Evolutionary conservation across 495 filamentous ascomycete genomes (phyloP).

Genomic region (Penicillium alfredii): DNA sequence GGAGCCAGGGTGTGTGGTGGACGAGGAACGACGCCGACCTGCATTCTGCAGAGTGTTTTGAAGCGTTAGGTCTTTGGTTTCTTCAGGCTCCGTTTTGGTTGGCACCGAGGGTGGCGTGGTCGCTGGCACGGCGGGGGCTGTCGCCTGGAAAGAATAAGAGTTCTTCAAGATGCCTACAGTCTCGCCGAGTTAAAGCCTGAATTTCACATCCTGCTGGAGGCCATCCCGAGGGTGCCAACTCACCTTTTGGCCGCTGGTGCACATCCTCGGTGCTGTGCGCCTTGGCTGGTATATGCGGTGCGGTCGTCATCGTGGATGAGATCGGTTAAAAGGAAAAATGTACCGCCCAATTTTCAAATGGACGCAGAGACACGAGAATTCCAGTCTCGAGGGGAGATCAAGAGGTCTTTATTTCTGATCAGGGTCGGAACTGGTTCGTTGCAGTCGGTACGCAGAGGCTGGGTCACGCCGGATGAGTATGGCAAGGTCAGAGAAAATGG

Average conservation of each 20-base stretch:
- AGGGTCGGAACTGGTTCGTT: too few species aligned
- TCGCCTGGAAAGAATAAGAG: conserved; percentile 40
- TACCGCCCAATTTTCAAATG: conserved; percentile 21
- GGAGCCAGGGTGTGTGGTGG: conserved; percentile 50
- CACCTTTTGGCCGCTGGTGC: conserved; percentile 73
- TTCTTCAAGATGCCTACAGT: conserved; percentile 89
- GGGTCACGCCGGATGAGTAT: too few species aligned
- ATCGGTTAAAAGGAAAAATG: conserved; percentile 4
- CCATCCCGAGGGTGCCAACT: conserved; percentile 13
- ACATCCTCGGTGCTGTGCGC: conserved; percentile 33
- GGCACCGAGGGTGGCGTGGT: conserved; percentile 25
- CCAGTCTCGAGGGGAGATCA: background rate
- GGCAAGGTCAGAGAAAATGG: background rate
- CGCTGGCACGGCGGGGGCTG: conserved; percentile 5
- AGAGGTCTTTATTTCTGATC: background rate
- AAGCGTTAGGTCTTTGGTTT: conserved; percentile 78
- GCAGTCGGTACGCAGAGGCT: too few species aligned
- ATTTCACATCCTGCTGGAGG: too few species aligned
- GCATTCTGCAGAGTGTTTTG: conserved; percentile 94
- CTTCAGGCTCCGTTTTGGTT: conserved; percentile 24
- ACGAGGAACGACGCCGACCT: conserved; percentile 80
- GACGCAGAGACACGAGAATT: conserved; percentile 9
- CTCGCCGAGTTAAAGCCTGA: too few species aligned
- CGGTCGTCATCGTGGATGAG: conserved; percentile 26
- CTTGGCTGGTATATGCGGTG: conserved; percentile 30